Conservation (phyloP, 2,329 filamentous ascomycete genomes). For the Grosmannia clavigera region DNA sequence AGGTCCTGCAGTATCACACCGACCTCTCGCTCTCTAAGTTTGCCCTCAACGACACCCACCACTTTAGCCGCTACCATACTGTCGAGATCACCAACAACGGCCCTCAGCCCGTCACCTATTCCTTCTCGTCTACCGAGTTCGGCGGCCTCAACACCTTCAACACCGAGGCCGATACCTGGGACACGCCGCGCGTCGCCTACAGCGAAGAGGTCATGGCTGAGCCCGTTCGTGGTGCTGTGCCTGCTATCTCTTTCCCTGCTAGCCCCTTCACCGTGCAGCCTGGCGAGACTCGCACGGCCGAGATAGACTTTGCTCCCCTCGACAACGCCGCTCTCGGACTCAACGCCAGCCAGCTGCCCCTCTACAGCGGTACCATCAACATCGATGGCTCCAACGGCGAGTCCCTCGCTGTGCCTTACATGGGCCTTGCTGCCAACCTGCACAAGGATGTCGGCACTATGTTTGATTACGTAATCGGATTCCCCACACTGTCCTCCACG, state of each 20-base stretch:
- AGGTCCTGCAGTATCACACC: constrained; percentile 26
- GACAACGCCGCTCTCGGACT: constrained; percentile 1
- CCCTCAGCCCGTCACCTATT: constrained; percentile 21
- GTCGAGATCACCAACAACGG: constrained; percentile 26
- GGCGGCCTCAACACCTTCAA: constrained; percentile 23
- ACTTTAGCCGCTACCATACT: constrained; percentile 21
- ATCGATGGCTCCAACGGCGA: constrained; percentile 20
- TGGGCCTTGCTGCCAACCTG: constrained; percentile 11
- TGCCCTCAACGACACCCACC: constrained; percentile 30
- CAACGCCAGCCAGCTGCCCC: constrained; percentile 12
- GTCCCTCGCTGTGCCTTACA: constrained; percentile 20
- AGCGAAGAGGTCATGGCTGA: constrained; percentile 6
- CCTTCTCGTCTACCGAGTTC: constrained; percentile 17
- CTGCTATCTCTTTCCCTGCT: constrained; percentile 3
- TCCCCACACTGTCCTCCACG: neutral
- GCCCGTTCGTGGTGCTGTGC: constrained; percentile 7
- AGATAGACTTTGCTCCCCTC: constrained; percentile 17
- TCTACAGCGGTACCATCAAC: constrained; percentile 23
- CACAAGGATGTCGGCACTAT: neutral
- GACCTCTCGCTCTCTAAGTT: constrained; percentile 25
- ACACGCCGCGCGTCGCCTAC: constrained; percentile 4
- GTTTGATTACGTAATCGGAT: constrained; percentile 1
- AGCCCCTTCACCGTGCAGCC: constrained; percentile 14
- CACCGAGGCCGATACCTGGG: neutral
- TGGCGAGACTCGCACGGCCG: constrained; percentile 14